Evolutionary conservation across 2,329 filamentous ascomycete genomes (phyloP), one percentile per base, ranked within the genome.

Genomic region (Sporothrix protearum): DNA sequence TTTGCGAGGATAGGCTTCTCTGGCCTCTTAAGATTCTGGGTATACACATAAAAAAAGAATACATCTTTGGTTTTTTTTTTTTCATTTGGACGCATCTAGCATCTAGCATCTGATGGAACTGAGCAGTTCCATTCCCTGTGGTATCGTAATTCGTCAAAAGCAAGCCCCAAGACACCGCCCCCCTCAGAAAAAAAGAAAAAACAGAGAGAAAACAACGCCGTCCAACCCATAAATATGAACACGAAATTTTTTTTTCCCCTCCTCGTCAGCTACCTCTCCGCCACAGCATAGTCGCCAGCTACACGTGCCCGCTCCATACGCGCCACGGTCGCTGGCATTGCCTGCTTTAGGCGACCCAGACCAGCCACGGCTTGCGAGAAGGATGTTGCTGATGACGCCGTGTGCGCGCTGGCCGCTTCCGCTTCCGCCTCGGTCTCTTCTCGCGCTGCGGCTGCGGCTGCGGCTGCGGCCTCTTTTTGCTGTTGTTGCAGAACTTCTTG

Each of bases 221-320:
- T 47, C 61, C 61, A 7, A n/a, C 39, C 59, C 39, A 47, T 47
- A 9, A 28, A n/a, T 67, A 66, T 67, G 28, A 49, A 67, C 63
- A 64, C 14, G 6, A 47, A 28, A 45, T 47, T 5, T 10, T 30
- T 28, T 7, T 10, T 30, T 10, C 4, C 6, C 45, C n/a, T 3
- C 14, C 4, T 25, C 14, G 10, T 30, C 36, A 7, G 30, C 33
- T 68, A 76, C 61, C 73, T 69, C 76, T 82, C 81, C n/a, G 81
- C 81, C 66, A 86, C 81, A 8, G 87, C 86, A 78, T 89, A 89
- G 75, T 86, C 83, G 19, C 85, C 86, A 28, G 87, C 88, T 19
- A 86, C 83, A 73, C 86, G 82, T 71, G 89, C 88, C 78, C 88
- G 83, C 82, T 90, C 88, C 85, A 90, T 89, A 78, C 84, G 86